Evolutionary conservation across 192 early-diverging fungal genomes (phyloP), one percentile per base, ranked within the genome.

Genomic region (Dissophora globulifera): DNA sequence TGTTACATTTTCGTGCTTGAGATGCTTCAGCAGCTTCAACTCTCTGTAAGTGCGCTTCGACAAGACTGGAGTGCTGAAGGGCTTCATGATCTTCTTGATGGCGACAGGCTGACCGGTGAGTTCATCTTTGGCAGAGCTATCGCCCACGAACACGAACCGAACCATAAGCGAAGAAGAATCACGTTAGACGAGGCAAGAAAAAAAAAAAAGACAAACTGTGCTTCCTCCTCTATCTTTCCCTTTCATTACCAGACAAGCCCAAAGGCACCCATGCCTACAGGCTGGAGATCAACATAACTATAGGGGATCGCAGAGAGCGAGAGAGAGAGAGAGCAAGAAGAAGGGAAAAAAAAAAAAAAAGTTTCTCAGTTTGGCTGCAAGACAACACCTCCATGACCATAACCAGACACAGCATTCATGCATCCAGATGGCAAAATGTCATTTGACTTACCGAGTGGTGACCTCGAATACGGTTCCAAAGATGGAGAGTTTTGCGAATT

Each of bases 181-280:
- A 6, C 35, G 13, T 38, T 6, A 38, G 6, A 13, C 35, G n/a
- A n/a, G n/a, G n/a, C n/a, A n/a, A n/a, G n/a, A n/a, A n/a, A n/a
- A n/a, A n/a, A n/a, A n/a, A n/a, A 38, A 38, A 38, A 38, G 6
- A 38, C 35, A 38, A n/a, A n/a, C n/a, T n/a, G n/a, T n/a, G n/a
- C n/a, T n/a, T n/a, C n/a, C n/a, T n/a, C n/a, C n/a, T n/a, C n/a
- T n/a, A n/a, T n/a, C n/a, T n/a, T n/a, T n/a, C n/a, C n/a, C n/a
- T n/a, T n/a, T n/a, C n/a, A n/a, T n/a, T n/a, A 96, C 93, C 96
- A 98, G 20, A 98, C 96, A 11, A 98, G 85, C 79, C 96, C 96
- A 80, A 97, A 98, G 4, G 96, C 94, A 38, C 96, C 96, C 93
- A 97, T 95, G 29, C 96, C 96, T 19, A 98, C 92, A 11, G 96